Base-by-base conservation (phyloP, 2,329 filamentous ascomycete genomes). In the Exophiala sideris region DNA sequence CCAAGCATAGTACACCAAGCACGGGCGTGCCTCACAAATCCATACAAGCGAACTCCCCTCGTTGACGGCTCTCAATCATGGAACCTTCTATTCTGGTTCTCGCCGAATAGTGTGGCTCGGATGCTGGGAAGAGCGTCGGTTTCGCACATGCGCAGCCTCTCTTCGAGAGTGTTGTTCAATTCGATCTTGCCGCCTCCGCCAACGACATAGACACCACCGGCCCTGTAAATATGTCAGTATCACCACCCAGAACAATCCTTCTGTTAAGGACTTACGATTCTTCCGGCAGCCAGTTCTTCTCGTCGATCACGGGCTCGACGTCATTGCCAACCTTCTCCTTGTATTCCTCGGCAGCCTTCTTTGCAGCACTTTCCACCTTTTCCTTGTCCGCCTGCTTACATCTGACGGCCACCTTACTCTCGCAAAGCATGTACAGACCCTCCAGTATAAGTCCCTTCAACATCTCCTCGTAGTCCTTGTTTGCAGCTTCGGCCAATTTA, bases 151-250 rank as follows among this genome's bases (percentile, higher is more conserved):
- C 82, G 83, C 73, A 99, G 79, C 63, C 94, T 86, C 70, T 95
- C 88, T 71, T 97, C 94, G 64, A 97, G 88, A 51, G 94, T 97
- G 79, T 99, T 97, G 82, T 96, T 91, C 73, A 99, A 92, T 67
- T 96, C 91, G 70, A 99, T 97, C 81, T 92, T 96, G 70, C 94
- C 94, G 62, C 80, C 80, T 63, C 88, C 86, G 61, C 91, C 90
- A 51, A 95, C 75, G 62, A 99, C 84, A 54, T 82, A 71, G 54
- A 95, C 80, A 66, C 94, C 94, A 57, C 94, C 94, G 56, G 91
- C 81, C 67, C 94, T 97, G 64, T 58, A 47, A 4, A 49, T 9
- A 12, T 45, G 24, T 51, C 10, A 40, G 33, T n/a, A 38, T 38
- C 10, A 9, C 12, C 18, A 14, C 18, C 12, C 33, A 33, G 40